Conservation (phyloP, 306 rosid genomes). For the Malus fusca region DNA sequence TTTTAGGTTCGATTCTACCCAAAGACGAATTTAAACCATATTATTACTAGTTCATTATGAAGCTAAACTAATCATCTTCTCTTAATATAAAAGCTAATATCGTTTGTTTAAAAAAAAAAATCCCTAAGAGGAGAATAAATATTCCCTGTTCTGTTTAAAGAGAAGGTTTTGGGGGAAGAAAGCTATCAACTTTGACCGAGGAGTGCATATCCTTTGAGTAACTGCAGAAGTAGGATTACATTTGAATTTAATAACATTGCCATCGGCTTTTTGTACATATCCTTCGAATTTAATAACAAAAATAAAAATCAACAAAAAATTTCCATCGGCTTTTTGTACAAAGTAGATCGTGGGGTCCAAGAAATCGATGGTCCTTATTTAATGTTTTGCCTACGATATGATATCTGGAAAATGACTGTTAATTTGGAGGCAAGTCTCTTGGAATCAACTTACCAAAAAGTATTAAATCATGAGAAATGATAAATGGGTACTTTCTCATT, state of each 20-base stretch:
- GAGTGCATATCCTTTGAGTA: not conserved
- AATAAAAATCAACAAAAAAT: no score
- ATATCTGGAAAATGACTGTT: not conserved
- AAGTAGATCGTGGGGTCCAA: not conserved
- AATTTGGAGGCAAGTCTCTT: not conserved
- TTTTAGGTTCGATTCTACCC: no score
- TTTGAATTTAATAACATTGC: not conserved
- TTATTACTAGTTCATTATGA: no score
- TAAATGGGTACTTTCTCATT: not conserved
- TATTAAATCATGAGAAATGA: not conserved
- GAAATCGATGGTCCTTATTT: not conserved
- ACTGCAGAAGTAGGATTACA: not conserved
- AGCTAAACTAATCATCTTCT: no score
- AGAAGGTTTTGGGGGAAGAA: slow-evolving; percentile 20
- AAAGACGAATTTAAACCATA: no score
- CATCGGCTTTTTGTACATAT: no score
- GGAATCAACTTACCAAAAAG: not conserved
- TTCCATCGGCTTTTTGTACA: no score
- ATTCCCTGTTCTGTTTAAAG: slow-evolving; percentile 13
- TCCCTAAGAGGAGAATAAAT: slow-evolving; percentile 6
- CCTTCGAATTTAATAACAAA: not conserved
- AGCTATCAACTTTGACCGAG: slow-evolving; percentile 34
- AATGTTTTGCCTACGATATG: not conserved
- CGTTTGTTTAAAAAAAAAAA: no score
- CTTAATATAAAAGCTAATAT: no score